Conservation (phyloP, 2,329 filamentous ascomycete genomes). For the Fusarium sororula region DNA sequence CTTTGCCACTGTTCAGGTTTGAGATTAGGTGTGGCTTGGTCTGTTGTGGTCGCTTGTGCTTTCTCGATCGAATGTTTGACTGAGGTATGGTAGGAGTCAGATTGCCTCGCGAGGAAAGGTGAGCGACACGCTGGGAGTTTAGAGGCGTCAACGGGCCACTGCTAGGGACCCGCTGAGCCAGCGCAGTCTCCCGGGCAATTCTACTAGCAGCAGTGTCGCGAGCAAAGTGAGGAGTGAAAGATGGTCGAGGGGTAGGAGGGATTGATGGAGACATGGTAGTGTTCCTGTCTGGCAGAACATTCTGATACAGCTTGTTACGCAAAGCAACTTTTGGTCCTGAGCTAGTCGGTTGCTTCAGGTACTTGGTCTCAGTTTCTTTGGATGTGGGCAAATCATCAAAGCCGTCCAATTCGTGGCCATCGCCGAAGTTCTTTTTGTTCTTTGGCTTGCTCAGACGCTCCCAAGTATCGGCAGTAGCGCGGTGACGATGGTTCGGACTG, state of each 20-base stretch:
- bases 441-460: slow-evolving; percentile 78
- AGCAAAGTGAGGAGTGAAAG: slow-evolving; percentile 69
- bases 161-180: slow-evolving; percentile 67
- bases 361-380: slow-evolving; percentile 80
- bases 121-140: slow-evolving; percentile 63
- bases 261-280: slow-evolving; percentile 62
- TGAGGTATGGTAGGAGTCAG: slow-evolving; percentile 55
- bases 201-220: slow-evolving; percentile 72
- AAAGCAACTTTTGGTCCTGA: slow-evolving; percentile 72
- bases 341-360: slow-evolving; percentile 79
- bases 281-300: slow-evolving; percentile 62
- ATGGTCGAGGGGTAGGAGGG: slow-evolving; percentile 64
- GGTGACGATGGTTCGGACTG: slow-evolving; percentile 61
- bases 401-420: slow-evolving; percentile 89
- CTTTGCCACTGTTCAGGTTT: slow-evolving; percentile 77
- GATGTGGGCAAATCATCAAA: slow-evolving; percentile 97
- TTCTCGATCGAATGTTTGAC: slow-evolving; percentile 61
- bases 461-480: slow-evolving; percentile 60
- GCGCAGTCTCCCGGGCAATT: slow-evolving; percentile 69
- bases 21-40: slow-evolving; percentile 89
- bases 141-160: slow-evolving; percentile 63
- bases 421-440: slow-evolving; percentile 73
- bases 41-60: slow-evolving; percentile 68
- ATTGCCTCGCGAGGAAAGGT: slow-evolving; percentile 61
- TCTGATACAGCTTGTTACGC: slow-evolving; percentile 66